Percentiles rank a stretch among this genome's conserved stretches.
These are phyloP conservation scores for Pyrus betulifolia DNA, from an alignment of 306 rosid genomes.

Conservation along the genomic window DNA sequence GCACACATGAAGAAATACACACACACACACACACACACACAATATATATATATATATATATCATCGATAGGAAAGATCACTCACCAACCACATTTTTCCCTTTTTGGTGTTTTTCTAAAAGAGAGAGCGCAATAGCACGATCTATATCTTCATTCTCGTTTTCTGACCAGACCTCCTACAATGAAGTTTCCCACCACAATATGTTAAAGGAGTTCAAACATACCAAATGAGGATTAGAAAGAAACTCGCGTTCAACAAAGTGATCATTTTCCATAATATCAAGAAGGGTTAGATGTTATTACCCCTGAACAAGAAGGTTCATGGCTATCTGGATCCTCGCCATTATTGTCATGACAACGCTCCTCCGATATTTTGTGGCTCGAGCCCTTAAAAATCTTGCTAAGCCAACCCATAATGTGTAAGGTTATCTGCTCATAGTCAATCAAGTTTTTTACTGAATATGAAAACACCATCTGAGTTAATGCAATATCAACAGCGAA, in stretches of 20 bases:
- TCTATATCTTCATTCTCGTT: conserved; percentile 73
- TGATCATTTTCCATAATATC: neutral
- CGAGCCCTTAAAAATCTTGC: conserved; percentile 71
- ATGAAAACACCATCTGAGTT: conserved; percentile 18
- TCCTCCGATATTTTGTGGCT: conserved; percentile 60
- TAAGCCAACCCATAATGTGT: conserved; percentile 69
- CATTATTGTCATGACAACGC: conserved; percentile 35
- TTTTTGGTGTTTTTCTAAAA: conserved; percentile 55
- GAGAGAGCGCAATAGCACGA: conserved; percentile 83
- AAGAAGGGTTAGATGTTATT: conserved; percentile 6
- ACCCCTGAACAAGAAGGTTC: conserved; percentile 75
- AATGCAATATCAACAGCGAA: conserved; percentile 4
- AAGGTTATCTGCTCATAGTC: conserved; percentile 38
- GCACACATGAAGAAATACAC: neutral
- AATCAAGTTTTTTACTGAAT: conserved; percentile 43
- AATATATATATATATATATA: neutral
- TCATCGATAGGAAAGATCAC: conserved; percentile 20
- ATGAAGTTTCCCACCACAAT: conserved; percentile 24
- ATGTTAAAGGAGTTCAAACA: conserved; percentile 8
- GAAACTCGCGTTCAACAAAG: neutral
- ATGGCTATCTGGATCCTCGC: conserved; percentile 44
- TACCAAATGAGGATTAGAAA: conserved; percentile 3
- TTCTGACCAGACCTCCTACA: conserved; percentile 72
- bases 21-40: no score
- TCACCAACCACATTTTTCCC: conserved; percentile 56